phyloP scores from a whole-genome alignment of 495 filamentous ascomycete species.

The Aspergillus bertholletiae region DNA sequence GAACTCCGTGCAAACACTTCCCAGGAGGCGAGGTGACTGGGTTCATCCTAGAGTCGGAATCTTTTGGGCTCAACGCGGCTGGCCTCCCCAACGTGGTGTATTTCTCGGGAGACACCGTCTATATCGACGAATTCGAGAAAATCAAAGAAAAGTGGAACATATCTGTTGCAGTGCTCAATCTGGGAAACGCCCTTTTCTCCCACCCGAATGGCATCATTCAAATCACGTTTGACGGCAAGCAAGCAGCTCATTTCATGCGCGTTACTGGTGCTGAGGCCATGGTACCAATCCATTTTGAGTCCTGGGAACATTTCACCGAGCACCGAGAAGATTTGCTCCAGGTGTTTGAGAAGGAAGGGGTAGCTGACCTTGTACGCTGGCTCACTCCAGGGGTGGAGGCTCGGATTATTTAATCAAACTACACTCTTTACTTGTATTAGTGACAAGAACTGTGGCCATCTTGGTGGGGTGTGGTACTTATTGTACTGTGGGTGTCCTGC shows the following conservation, averaged over 20 bases:
- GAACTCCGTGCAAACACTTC: conserved; percentile 45
- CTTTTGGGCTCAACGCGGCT: conserved; percentile 32
- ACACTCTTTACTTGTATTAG: too few relatives aligned
- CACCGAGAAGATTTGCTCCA: conserved; percentile 11
- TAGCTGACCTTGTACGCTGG: too few relatives aligned
- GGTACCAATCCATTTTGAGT: conserved; percentile 50
- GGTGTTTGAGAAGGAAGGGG: too few relatives aligned
- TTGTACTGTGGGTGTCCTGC: too few relatives aligned
- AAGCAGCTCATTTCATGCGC: conserved; percentile 35
- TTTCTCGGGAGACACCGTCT: conserved; percentile 53
- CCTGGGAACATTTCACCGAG: conserved; percentile 47
- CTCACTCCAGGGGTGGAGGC: too few relatives aligned
- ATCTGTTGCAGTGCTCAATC: conserved; percentile 21
- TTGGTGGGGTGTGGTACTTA: too few relatives aligned
- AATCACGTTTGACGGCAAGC: conserved; percentile 48
- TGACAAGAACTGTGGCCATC: too few relatives aligned
- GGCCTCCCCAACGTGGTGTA: conserved; percentile 49
- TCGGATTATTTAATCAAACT: too few relatives aligned
- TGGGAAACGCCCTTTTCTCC: conserved; percentile 19
- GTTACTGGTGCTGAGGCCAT: conserved; percentile 42
- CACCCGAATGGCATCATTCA: conserved; percentile 27
- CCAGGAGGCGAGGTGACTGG: conserved; percentile 48
- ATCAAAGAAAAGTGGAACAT: conserved; percentile 20
- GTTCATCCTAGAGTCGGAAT: conserved; percentile 38
- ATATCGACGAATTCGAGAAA: conserved; percentile 35